These are phyloP conservation scores for Dendrobium chrysotoxum DNA, from an alignment of 106 monocot species.

Conservation along the genomic window DNA sequence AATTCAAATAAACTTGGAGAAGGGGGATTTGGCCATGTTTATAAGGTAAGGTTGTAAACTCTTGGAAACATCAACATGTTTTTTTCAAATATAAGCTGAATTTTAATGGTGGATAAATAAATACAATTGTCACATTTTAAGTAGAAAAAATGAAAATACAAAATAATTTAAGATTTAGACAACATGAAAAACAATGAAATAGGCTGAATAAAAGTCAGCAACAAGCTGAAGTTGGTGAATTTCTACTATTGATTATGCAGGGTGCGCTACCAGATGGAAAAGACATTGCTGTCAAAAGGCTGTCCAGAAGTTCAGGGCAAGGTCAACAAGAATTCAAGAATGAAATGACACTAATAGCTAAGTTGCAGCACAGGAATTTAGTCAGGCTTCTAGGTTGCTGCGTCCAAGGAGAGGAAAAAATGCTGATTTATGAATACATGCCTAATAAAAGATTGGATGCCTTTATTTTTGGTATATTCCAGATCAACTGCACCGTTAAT, in stretches of 20 bases:
- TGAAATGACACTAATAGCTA: conserved; percentile 1
- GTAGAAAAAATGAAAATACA: no score
- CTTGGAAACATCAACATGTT: no score
- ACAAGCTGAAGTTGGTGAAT: no score
- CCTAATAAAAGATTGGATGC: conserved; percentile 10
- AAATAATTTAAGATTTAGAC: no score
- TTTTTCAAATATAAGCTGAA: no score
- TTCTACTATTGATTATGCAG: not conserved
- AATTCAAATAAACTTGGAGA: conserved; percentile 15
- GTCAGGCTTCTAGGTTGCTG: conserved; percentile 4
- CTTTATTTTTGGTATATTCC: not conserved
- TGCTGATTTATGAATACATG: conserved; percentile 10
- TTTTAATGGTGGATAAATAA: no score
- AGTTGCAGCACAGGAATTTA: conserved; percentile 9
- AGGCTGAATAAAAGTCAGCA: no score
- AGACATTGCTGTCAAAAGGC: conserved; percentile 12
- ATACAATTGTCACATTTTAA: no score
- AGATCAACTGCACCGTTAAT: not conserved
- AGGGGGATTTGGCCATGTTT: conserved; percentile 18
- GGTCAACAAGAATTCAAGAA: conserved; percentile 6
- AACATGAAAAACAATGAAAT: no score
- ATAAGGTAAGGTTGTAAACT: not conserved
- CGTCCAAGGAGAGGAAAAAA: not conserved
- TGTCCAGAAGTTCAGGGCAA: conserved; percentile 8
- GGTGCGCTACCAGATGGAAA: not conserved